Evolutionary conservation across 768 basidiomycete species (phyloP).

Genomic region (Favolaschia claudopus): DNA sequence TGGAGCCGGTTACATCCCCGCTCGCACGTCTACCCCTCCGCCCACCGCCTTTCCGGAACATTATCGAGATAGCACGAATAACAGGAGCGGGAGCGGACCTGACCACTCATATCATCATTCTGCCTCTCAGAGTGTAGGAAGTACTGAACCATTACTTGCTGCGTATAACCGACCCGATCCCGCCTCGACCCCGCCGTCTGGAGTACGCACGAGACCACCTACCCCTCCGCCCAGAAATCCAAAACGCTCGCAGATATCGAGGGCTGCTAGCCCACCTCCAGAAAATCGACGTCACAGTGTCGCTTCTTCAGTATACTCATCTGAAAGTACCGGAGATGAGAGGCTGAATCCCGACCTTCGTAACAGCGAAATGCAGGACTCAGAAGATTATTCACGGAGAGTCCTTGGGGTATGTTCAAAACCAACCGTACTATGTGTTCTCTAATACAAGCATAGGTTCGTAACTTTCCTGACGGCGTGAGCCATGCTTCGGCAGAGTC

Average conservation of each 20-base stretch:
- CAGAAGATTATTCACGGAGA: slow-evolving; percentile 63
- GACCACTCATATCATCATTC: slow-evolving; percentile 45
- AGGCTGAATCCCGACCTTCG: slow-evolving; percentile 55
- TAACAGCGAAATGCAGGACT: slow-evolving; percentile 48
- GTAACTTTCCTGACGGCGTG: slow-evolving; percentile 58
- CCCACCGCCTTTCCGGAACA: slow-evolving; percentile 41
- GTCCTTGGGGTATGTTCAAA: slow-evolving; percentile 58
- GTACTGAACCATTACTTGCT: slow-evolving; percentile 67
- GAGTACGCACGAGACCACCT: slow-evolving; percentile 26
- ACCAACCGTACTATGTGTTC: not conserved
- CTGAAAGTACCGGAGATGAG: slow-evolving; percentile 46
- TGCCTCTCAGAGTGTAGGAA: slow-evolving; percentile 59
- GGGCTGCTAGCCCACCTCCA: slow-evolving; percentile 19
- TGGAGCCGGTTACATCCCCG: slow-evolving; percentile 52
- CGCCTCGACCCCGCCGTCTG: slow-evolving; percentile 26
- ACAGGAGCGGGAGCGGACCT: slow-evolving; percentile 37
- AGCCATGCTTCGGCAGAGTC: slow-evolving; percentile 41
- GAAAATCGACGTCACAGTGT: slow-evolving; percentile 29
- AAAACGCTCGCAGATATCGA: slow-evolving; percentile 28
- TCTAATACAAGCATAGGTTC: slow-evolving; percentile 48
- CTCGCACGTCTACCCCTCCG: slow-evolving; percentile 56
- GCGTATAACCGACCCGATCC: slow-evolving; percentile 44
- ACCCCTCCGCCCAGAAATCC: slow-evolving; percentile 46
- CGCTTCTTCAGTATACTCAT: slow-evolving; percentile 43
- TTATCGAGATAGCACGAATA: too few relatives aligned